Conservation (phyloP, 768 basidiomycete genomes). For the Collybia sordida region DNA sequence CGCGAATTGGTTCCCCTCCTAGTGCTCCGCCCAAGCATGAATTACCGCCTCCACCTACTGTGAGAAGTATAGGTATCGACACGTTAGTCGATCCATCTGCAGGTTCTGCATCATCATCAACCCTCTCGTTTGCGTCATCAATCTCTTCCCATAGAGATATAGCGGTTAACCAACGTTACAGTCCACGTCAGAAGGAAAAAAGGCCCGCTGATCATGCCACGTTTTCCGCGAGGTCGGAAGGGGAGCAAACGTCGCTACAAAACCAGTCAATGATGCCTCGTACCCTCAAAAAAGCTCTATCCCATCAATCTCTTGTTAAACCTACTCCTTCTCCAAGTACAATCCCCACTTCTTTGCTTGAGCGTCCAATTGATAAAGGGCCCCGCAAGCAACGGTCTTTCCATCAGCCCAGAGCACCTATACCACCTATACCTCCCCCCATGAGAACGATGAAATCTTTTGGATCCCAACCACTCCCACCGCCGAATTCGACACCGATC, state of each 20-base stretch:
- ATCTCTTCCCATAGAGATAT: conserved; percentile 27
- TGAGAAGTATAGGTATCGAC: conserved; percentile 12
- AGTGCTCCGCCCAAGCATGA: conserved; percentile 49
- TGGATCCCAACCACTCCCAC: conserved; percentile 22
- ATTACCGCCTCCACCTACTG: conserved; percentile 44
- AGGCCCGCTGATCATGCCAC: conserved; percentile 22
- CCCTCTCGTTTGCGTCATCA: conserved; percentile 44
- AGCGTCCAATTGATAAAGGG: conserved; percentile 26
- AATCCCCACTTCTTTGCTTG: conserved; percentile 25
- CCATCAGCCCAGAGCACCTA: conserved; percentile 52
- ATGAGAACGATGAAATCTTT: conserved; percentile 31
- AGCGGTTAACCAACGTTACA: conserved; percentile 23
- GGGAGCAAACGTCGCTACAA: conserved; percentile 9
- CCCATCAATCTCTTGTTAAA: conserved; percentile 54
- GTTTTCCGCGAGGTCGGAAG: conserved; percentile 13
- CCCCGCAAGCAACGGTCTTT: conserved; percentile 63
- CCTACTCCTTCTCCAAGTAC: conserved; percentile 27
- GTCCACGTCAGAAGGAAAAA: conserved; percentile 25
- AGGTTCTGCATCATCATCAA: conserved; percentile 34
- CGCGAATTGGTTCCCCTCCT: conserved; percentile 41
- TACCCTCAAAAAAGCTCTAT: conserved; percentile 52
- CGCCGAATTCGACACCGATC: conserved; percentile 9
- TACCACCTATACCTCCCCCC: conserved; percentile 49
- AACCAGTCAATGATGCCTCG: conserved; percentile 25
- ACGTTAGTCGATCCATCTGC: conserved; percentile 13